A percentile compares a stretch with the other conserved stretches of the same genome.
Evolutionary conservation across 805 yeast genomes (phyloP).

Genomic region (Starmerella bombicola): DNA sequence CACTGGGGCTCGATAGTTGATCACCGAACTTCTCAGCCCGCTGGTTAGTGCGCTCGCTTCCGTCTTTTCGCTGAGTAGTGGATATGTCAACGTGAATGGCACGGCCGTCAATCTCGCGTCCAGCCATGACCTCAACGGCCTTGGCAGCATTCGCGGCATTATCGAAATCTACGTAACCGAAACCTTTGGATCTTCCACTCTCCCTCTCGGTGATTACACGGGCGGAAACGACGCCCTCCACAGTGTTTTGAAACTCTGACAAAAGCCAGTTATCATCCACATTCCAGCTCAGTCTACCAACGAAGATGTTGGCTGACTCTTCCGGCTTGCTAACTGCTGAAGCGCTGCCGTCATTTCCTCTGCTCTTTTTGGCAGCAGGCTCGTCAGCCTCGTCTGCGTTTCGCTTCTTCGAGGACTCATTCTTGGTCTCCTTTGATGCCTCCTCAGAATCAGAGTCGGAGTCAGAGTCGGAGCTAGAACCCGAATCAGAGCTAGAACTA

Average conservation of each 20-base stretch:
- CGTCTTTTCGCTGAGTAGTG: conserved; percentile 52
- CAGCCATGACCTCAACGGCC: conserved; percentile 76
- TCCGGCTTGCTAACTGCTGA: conserved; percentile 26
- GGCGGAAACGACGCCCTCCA: conserved; percentile 74
- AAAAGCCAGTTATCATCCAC: conserved; percentile 90
- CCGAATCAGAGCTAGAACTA: conserved; percentile 8
- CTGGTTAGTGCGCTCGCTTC: conserved; percentile 44
- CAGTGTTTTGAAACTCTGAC: conserved; percentile 60
- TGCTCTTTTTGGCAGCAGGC: conserved; percentile 36
- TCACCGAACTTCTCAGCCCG: conserved; percentile 90
- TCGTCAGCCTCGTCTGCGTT: conserved; percentile 27
- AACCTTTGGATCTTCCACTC: conserved; percentile 89
- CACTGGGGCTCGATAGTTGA: conserved; percentile 81
- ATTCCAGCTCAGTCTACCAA: conserved; percentile 95
- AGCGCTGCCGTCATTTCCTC: conserved; percentile 23
- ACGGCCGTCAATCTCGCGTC: conserved; percentile 93
- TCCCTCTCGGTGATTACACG: conserved; percentile 91
- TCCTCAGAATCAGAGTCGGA: conserved; percentile 19
- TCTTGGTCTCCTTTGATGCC: conserved; percentile 22
- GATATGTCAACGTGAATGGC: conserved; percentile 89
- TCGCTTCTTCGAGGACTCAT: conserved; percentile 12
- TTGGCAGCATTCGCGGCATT: conserved; percentile 65
- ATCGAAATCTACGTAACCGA: conserved; percentile 85
- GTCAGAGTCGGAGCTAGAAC: conserved; percentile 6
- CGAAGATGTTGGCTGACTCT: conserved; percentile 83